Percentiles rank a stretch among this genome's conserved stretches.
Evolutionary conservation across 1,139 yeast species (phyloP).

Genomic region (Protomyces macrosporus): DNA sequence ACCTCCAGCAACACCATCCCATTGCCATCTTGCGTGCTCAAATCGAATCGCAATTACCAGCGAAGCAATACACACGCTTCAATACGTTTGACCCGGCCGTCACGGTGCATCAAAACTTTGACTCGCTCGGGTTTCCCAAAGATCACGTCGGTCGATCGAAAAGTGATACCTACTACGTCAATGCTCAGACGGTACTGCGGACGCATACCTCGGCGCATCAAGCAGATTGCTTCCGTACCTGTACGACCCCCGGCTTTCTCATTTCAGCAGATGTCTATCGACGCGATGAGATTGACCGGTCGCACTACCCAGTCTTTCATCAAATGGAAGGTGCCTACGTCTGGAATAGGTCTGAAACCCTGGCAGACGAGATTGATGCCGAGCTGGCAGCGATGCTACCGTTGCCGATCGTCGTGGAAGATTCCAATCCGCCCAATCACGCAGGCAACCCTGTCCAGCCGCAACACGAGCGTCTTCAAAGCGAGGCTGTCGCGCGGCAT

Average conservation of each 20-base stretch:
- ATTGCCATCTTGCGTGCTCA: constrained; percentile 75
- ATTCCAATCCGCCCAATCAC: constrained; percentile 56
- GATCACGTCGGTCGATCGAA: constrained; percentile 93
- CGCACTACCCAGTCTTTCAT: constrained; percentile 96
- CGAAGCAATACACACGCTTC: constrained; percentile 57
- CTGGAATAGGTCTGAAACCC: constrained; percentile 56
- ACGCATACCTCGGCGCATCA: constrained; percentile 99
- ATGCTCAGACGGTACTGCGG: constrained; percentile 62
- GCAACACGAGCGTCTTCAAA: constrained; percentile 65
- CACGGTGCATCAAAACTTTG: constrained; percentile 76
- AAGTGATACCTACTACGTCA: constrained; percentile 88
- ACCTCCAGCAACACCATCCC: constrained; percentile 72
- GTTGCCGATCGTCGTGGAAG: constrained; percentile 67
- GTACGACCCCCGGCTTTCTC: constrained; percentile 77
- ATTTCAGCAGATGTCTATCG: constrained; percentile 95
- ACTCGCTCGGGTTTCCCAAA: constrained; percentile 78
- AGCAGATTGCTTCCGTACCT: constrained; percentile 46
- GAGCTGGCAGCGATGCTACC: constrained; percentile 32
- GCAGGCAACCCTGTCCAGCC: constrained; percentile 72
- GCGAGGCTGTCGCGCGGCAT: constrained; percentile 65
- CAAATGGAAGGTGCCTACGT: constrained; percentile 95
- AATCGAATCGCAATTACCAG: constrained; percentile 58
- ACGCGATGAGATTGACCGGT: constrained; percentile 88
- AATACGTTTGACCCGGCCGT: constrained; percentile 81
- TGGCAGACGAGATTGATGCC: constrained; percentile 41